Base-by-base conservation (phyloP, 2,329 filamentous ascomycete species). In the Penicillium occitanis region DNA sequence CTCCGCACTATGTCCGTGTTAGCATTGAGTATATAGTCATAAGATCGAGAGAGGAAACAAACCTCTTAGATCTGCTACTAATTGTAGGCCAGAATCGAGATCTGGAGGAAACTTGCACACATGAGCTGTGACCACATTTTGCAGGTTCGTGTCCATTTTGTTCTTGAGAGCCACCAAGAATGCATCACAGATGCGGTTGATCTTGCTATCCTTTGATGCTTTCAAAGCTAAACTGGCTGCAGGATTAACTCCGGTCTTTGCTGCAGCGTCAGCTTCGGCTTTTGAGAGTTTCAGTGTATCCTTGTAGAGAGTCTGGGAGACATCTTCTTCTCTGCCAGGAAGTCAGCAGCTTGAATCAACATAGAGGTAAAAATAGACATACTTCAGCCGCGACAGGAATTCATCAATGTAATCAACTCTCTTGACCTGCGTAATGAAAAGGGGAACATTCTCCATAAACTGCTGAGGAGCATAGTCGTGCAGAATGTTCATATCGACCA, bases 401-500 rank as follows among this genome's bases (percentile, higher is more conserved):
- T 98, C 84, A 74, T 99, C 95, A 67, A 98, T 90, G 69, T 92
- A 90, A 44, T 93, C 87, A 13, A 91, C 83, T 69, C 91, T 93
- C 71, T 90, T 88, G 48, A 99, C 84, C 76, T 99, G 93, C 19
- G 92, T 88, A 37, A 98, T 83, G 73, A 99, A 96, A 0, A 91
- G 78, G 0, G 84, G 83, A 11, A 97, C 86, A 69, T 89, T 91
- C 3, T 85, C 81, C 75, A 97, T 84, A 75, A 99, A 97, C 70
- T 96, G 91, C 44, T 88, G 84, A 0, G 94, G 92, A n/a, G 88
- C 88, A 78, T 98, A 92, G 74, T 99, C 95, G 73, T 96, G 94
- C 2, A 99, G 82, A 68, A 99, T 94, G 74, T 99, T 99, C 90
- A 98, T 93, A 74, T 99, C 95, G 0, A 99, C 95, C 71, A 96